Base-by-base conservation (phyloP, 2,329 filamentous ascomycete genomes). In the Coniochaeta sp. region DNA sequence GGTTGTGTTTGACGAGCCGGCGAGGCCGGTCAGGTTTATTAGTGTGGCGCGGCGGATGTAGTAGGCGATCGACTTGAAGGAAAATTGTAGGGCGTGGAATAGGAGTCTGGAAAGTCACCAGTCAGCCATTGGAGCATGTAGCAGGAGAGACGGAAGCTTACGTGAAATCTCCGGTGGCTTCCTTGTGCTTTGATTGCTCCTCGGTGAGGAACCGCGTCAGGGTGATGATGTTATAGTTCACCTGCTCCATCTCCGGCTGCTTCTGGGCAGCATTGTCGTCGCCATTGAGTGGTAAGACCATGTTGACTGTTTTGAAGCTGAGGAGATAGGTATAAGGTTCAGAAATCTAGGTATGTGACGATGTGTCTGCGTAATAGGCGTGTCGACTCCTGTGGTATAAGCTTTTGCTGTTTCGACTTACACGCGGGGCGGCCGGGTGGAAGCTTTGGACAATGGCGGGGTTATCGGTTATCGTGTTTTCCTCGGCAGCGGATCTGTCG, bases 61-160 rank as follows among this genome's bases (percentile, higher is more conserved):
- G 83, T 98, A 96, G 69, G 95, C 91, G 76, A 99, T 99, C 67
- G 91, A 96, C 82, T 99, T 99, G 89, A 99, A 99, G 66, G 95
- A 93, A 82, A 98, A 99, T 77, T 98, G 95, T 62, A 99, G 89
- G 62, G 95, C 93, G 75, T 99, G 95, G 83, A 92, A 97, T 62
- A 99, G 86, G 59, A 99, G 85, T 70, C 93, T 97, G 70, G 58
- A 62, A 57, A 33, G 7, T 44, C 16, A 16, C 12, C 31, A 14
- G 44, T 58, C 59, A 64, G 63, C 40, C 58, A 59, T 31, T 40
- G 50, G 24, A 8, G 31, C 31, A 38, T 16, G 34, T 16, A 5
- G 9, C 24, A 16, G 26, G 31, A 22, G 28, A n/a, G 22, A 22
- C 28, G n/a, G 7, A 31, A 22, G 26, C 89, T 63, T 83, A 96